Evolutionary conservation across 2,329 filamentous ascomycete species (phyloP).

Genomic region (Arthrobotrys musiformis): DNA sequence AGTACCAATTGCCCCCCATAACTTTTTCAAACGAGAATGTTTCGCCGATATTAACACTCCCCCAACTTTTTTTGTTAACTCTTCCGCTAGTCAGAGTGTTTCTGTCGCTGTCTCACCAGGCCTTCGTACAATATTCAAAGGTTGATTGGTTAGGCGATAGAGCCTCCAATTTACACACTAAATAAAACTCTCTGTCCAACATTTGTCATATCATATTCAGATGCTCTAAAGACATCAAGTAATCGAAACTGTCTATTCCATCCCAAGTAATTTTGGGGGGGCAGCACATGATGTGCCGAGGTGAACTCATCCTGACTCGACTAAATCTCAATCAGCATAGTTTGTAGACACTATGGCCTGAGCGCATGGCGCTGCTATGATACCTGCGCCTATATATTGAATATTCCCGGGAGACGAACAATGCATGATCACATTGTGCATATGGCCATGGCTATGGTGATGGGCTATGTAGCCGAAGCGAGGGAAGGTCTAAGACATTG

Average conservation of each 20-base stretch:
- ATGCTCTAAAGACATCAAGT: conserved; percentile 3
- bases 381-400: too few relatives aligned
- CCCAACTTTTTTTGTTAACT: not conserved
- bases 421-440: conserved; percentile 13
- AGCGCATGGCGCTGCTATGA: not conserved
- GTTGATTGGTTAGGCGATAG: conserved; percentile 6
- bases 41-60: conserved; percentile 29
- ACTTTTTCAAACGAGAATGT: conserved; percentile 27
- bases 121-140: not conserved
- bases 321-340: not conserved
- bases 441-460: conserved; percentile 12
- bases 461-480: conserved; percentile 22
- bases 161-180: conserved; percentile 8
- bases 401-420: conserved; percentile 7
- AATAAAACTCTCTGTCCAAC: not conserved
- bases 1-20: not conserved
- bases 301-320: conserved; percentile 4
- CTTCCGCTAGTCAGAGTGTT: conserved; percentile 11
- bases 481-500: conserved; percentile 22
- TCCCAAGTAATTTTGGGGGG: not conserved
- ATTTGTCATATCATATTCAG: conserved; percentile 33
- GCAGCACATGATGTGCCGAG: conserved; percentile 12
- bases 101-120: conserved; percentile 32
- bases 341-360: conserved; percentile 4
- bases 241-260: not conserved